Percentiles rank a stretch among this genome's conserved stretches.
Evolutionary conservation across 768 basidiomycete genomes (phyloP).

Genomic region (Podaxis sp.): DNA sequence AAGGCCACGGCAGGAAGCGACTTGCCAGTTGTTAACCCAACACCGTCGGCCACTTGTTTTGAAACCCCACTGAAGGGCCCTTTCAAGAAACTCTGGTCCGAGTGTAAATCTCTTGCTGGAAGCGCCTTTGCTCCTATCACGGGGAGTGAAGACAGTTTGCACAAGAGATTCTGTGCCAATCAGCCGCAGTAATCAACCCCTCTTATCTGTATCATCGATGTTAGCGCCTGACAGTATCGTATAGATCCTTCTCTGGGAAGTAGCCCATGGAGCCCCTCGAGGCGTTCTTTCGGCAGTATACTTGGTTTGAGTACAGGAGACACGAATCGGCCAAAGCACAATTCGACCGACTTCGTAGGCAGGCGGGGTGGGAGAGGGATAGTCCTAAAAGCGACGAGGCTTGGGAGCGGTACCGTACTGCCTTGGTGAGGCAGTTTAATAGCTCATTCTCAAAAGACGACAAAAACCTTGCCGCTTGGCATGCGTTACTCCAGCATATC

Average conservation of each 20-base stretch:
- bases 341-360: conserved; percentile 25
- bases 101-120: neutral
- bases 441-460: conserved; percentile 1
- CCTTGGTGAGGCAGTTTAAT: conserved; percentile 34
- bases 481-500: neutral
- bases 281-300: neutral
- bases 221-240: neutral
- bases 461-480: conserved; percentile 9
- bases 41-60: neutral
- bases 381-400: conserved; percentile 14
- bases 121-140: neutral
- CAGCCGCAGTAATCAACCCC: neutral
- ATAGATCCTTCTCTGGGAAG: neutral
- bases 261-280: neutral
- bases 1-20: neutral
- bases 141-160: neutral
- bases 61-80: neutral
- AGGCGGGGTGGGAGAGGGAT: conserved; percentile 19
- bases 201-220: too few relatives aligned
- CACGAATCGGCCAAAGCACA: conserved; percentile 12
- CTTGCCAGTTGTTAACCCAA: neutral
- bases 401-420: conserved; percentile 25
- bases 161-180: neutral
- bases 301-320: neutral
- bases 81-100: neutral